A percentile compares a stretch with the other conserved stretches of the same genome.
Evolutionary conservation across 352 stramenopile species (phyloP).

Genomic region (Pythium pyrilobum): DNA sequence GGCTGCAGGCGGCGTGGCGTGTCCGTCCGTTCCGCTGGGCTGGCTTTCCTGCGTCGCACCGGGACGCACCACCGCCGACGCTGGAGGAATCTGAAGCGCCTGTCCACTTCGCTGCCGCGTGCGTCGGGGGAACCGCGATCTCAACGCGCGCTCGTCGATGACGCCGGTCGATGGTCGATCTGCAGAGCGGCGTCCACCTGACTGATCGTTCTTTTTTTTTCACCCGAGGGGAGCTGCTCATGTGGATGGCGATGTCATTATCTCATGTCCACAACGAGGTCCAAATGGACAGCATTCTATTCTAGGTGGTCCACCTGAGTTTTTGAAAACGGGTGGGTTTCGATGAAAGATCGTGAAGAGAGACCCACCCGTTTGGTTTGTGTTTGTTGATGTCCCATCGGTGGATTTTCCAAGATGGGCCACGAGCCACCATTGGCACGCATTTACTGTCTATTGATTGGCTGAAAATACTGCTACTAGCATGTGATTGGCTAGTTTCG

Average conservation of each 20-base stretch:
- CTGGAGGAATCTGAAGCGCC: no score
- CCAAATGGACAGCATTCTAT: neutral
- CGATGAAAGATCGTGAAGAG: neutral
- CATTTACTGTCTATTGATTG: conserved; percentile 14
- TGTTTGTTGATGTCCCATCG: neutral
- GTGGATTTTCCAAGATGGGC: neutral
- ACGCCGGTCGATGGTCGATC: neutral
- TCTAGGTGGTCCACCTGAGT: conserved; percentile 6
- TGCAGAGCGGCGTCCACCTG: neutral
- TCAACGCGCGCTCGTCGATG: conserved; percentile 11
- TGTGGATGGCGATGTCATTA: neutral
- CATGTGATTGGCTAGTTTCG: conserved; percentile 23
- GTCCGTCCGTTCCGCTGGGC: no score
- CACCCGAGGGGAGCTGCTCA: neutral
- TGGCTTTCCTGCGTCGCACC: no score
- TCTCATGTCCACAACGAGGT: neutral
- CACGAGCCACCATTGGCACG: conserved; percentile 17
- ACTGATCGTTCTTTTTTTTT: conserved; percentile 7
- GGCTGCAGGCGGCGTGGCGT: no score
- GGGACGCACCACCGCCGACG: no score
- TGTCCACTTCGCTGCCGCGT: no score
- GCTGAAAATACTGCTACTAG: conserved; percentile 2
- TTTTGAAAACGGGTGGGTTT: neutral
- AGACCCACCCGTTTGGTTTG: neutral
- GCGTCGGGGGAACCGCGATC: neutral